Base-by-base conservation (phyloP, 306 rosid genomes). In the Morella rubra region DNA sequence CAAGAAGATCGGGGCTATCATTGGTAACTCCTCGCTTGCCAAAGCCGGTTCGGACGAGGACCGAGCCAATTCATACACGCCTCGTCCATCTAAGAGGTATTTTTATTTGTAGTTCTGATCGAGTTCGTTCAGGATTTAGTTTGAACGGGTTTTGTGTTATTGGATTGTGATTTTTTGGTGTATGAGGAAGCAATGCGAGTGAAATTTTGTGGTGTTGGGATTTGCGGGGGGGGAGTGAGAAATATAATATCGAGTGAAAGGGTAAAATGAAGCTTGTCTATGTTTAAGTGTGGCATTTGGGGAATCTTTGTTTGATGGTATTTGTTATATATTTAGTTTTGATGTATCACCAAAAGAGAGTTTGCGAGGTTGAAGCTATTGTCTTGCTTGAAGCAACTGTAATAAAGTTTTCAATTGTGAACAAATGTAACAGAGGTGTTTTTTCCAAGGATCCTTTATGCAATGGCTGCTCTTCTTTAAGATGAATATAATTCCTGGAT, bases 1-100 rank as follows among this genome's bases (percentile, higher is more conserved):
- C 42, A 80, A 85, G 71, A 70, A 80, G 76, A 75, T 85, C 51
- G 86, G 82, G 74, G 68, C 47, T 1, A 82, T 85, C 77, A 70
- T 70, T 11, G 84, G 84, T 19, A 77, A 42, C 47, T 70, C 81
- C 1, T 15, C 74, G 8, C 37, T 45, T 55, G 32, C 73, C 19
- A 82, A 79, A 67, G 69, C 70, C 13, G 64, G 73, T 5, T 80
- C 82, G 19, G 84, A 85, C 16, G 84, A 85, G 59, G 84, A 82
- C 52, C 80, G 76, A 73, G 76, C 60, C 15, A 44, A n/a, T 76
- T 73, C 76, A 44, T 45, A 51, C 54, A 19, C 15, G 44, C 49
- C 82, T 50, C 74, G 74, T 65, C 84, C 54, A 50, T 71, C 76
- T 20, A 79, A 79, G 73, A 85, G 79, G 79, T 76, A 32, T 65